These are phyloP conservation scores for Alternaria triticina DNA, from an alignment of 2,329 filamentous ascomycete genomes.

Conservation along the genomic window DNA sequence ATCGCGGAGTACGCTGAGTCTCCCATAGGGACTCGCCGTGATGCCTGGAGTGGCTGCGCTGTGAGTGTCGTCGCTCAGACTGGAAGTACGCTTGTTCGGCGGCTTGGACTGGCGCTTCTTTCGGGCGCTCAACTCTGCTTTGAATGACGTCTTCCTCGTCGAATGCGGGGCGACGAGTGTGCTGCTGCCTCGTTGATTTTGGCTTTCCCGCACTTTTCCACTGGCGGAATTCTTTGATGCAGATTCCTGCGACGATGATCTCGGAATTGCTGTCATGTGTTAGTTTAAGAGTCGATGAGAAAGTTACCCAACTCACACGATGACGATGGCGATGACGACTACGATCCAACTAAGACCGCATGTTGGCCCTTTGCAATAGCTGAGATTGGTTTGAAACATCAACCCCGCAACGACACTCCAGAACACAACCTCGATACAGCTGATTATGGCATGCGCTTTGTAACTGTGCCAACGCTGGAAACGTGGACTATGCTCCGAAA, in stretches of 20 bases:
- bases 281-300: not conserved
- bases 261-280: not conserved
- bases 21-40: not conserved
- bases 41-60: not conserved
- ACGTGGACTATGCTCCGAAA: constrained; percentile 44
- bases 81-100: not conserved
- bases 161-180: not conserved
- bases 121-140: not conserved
- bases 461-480: constrained; percentile 49
- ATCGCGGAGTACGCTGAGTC: not conserved
- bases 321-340: constrained; percentile 17
- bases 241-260: not conserved
- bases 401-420: constrained; percentile 50
- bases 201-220: not conserved
- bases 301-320: constrained; percentile 12
- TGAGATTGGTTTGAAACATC: constrained; percentile 24
- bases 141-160: not conserved
- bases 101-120: not conserved
- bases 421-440: constrained; percentile 52
- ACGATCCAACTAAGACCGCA: constrained; percentile 32
- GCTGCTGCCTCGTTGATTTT: not conserved
- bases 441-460: constrained; percentile 53
- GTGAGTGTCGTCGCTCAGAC: not conserved
- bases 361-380: constrained; percentile 18
- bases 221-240: not conserved